These are phyloP conservation scores for Cladosporium sp. DNA, from an alignment of 2,329 filamentous ascomycete genomes.

Conservation along the genomic window DNA sequence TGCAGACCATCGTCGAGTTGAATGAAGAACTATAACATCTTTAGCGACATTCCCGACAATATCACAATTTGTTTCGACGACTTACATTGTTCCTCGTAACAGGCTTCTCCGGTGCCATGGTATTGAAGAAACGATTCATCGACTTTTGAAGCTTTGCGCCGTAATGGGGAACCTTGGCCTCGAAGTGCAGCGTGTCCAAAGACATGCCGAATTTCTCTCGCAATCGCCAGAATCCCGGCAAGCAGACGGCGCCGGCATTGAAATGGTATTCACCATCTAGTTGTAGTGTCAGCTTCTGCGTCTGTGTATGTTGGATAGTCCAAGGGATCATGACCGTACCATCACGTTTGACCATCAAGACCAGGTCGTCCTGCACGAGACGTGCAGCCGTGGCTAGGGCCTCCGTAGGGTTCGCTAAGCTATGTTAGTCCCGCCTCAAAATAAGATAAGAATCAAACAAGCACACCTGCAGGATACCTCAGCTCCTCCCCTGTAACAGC, in stretches of 20 bases:
- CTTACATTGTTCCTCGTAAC: conserved; percentile 9
- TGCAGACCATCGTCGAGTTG: conserved; percentile 10
- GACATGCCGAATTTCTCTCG: conserved; percentile 14
- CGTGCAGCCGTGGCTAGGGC: conserved; percentile 1
- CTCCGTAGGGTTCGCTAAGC: conserved; percentile 1
- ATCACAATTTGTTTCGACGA: not conserved
- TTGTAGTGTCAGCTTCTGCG: not conserved
- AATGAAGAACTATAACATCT: not conserved
- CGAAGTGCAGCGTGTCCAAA: conserved; percentile 5
- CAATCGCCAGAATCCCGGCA: conserved; percentile 10
- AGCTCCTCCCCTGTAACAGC: conserved; percentile 8
- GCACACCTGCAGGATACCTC: conserved; percentile 1
- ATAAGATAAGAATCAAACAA: not conserved
- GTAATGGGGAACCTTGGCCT: conserved; percentile 9
- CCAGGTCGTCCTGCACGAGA: conserved; percentile 8
- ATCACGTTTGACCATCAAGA: conserved; percentile 8
- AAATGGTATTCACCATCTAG: conserved; percentile 8
- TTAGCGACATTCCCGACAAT: not conserved
- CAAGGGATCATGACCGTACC: too few relatives aligned
- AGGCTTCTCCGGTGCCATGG: conserved; percentile 7
- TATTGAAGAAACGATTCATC: conserved; percentile 12
- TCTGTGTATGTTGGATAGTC: not conserved
- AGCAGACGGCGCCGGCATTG: conserved; percentile 5
- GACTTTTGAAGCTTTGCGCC: conserved; percentile 9
- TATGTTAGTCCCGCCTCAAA: not conserved